These are phyloP conservation scores for Ophiostoma ulmi DNA, from an alignment of 2,329 filamentous ascomycete genomes.

Conservation along the genomic window DNA sequence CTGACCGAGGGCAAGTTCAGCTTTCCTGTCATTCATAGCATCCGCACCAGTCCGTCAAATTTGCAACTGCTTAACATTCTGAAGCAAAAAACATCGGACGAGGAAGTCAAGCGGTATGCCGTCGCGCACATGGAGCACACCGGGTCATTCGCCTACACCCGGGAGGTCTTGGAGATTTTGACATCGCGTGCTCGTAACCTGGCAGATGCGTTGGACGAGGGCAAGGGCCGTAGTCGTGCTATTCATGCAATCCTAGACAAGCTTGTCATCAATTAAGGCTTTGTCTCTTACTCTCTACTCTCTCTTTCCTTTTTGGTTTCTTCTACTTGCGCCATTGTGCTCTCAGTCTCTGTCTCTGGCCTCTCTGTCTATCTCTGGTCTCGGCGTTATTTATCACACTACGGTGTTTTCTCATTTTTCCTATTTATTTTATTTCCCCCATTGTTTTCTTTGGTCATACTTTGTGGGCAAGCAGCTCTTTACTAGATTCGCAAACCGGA, in stretches of 20 bases:
- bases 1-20: slow-evolving; percentile 96
- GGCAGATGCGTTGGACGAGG: slow-evolving; percentile 60
- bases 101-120: slow-evolving; percentile 86
- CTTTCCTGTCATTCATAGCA: slow-evolving; percentile 91
- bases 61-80: slow-evolving; percentile 85
- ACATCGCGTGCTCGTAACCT: slow-evolving; percentile 58
- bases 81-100: slow-evolving; percentile 79
- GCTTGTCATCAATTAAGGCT: slow-evolving; percentile 44
- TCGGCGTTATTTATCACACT: neutral
- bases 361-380: neutral
- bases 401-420: neutral
- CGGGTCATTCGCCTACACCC: slow-evolving; percentile 83
- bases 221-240: slow-evolving; percentile 50
- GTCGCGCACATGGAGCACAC: slow-evolving; percentile 85
- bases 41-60: slow-evolving; percentile 68
- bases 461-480: slow-evolving; percentile 1
- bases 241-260: slow-evolving; percentile 65
- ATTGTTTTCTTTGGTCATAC: neutral
- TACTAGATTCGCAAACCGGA: slow-evolving; percentile 9
- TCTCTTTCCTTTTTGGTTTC: neutral
- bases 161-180: slow-evolving; percentile 59
- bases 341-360: too few relatives aligned
- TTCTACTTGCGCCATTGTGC: neutral
- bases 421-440: neutral
- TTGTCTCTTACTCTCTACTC: neutral